A percentile compares a stretch with the other conserved stretches of the same genome.
Evolutionary conservation across 2,329 filamentous ascomycete species (phyloP).

Genomic region (Pseudocercospora pini-densiflorae): DNA sequence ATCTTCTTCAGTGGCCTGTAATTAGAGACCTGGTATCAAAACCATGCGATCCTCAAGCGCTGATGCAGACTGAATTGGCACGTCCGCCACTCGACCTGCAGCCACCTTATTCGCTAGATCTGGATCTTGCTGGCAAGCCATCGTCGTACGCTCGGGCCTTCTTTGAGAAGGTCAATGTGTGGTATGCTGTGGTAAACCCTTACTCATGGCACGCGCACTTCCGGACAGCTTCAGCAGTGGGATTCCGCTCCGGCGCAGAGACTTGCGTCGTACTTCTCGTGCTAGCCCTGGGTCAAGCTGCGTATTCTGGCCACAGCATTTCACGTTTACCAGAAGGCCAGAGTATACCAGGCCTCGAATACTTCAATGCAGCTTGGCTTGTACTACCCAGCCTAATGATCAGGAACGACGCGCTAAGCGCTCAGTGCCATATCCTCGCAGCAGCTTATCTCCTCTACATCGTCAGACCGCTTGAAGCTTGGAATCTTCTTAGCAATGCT

Average conservation of each 20-base stretch:
- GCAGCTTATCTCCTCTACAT: slow-evolving; percentile 84
- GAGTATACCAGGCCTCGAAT: slow-evolving; percentile 75
- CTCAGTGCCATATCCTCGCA: slow-evolving; percentile 79
- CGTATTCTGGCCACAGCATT: slow-evolving; percentile 71
- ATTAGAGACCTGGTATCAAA: slow-evolving; percentile 77
- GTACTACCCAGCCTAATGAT: slow-evolving; percentile 80
- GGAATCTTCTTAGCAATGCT: slow-evolving; percentile 78
- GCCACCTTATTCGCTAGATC: slow-evolving; percentile 51
- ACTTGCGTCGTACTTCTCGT: slow-evolving; percentile 83
- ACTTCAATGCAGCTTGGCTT: slow-evolving; percentile 80
- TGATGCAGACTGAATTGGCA: slow-evolving; percentile 80
- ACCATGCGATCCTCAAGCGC: slow-evolving; percentile 79
- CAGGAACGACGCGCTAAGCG: slow-evolving; percentile 74
- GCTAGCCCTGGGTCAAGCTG: slow-evolving; percentile 76
- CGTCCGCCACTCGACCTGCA: slow-evolving; percentile 70
- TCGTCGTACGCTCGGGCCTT: slow-evolving; percentile 81
- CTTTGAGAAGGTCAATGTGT: slow-evolving; percentile 80
- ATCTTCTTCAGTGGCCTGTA: slow-evolving; percentile 79
- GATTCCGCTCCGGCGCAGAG: slow-evolving; percentile 77
- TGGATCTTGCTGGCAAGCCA: slow-evolving; percentile 23
- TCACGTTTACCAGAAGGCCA: slow-evolving; percentile 70
- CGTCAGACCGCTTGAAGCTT: slow-evolving; percentile 80
- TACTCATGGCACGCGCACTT: slow-evolving; percentile 80
- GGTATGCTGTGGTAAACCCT: slow-evolving; percentile 85
- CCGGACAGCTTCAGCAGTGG: slow-evolving; percentile 72